Evolutionary conservation across 116 monocot species (phyloP).

Genomic region (Posidonia oceanica): DNA sequence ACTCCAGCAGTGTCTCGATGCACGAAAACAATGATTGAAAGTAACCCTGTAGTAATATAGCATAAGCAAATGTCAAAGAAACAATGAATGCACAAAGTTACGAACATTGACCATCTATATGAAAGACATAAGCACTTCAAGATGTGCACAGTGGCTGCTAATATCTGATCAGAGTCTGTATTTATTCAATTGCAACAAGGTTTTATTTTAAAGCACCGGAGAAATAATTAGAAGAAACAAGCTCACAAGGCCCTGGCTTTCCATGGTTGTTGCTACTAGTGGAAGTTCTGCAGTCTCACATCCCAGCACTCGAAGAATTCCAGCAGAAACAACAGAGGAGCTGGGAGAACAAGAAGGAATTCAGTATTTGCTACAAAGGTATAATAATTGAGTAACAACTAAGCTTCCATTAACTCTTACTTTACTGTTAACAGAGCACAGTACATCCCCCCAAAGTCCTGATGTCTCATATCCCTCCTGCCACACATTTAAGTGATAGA

Average conservation of each 20-base stretch:
- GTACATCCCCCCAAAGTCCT: slow-evolving; percentile 79
- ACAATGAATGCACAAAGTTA: not conserved
- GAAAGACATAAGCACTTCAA: not conserved
- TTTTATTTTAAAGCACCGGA: too few species aligned
- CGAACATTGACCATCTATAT: not conserved
- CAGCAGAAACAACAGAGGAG: slow-evolving; percentile 74
- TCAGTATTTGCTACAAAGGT: not conserved
- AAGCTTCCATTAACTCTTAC: slow-evolving; percentile 17
- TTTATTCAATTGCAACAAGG: too few species aligned
- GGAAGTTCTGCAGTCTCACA: slow-evolving; percentile 83
- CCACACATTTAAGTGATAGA: not conserved
- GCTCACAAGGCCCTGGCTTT: slow-evolving; percentile 59
- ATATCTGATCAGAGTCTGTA: too few species aligned
- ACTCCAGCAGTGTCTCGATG: slow-evolving; percentile 27
- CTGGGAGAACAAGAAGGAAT: slow-evolving; percentile 22
- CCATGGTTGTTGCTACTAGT: slow-evolving; percentile 72
- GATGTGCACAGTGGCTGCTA: too few species aligned
- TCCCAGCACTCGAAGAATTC: slow-evolving; percentile 74
- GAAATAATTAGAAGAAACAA: not conserved
- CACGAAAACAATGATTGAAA: slow-evolving; percentile 39
- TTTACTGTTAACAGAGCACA: slow-evolving; percentile 62
- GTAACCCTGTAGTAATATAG: slow-evolving; percentile 19
- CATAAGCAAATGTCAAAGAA: not conserved
- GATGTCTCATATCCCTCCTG: slow-evolving; percentile 53
- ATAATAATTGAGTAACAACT: not conserved